Evolutionary conservation across 345 rosid species (phyloP), one percentile per base, ranked within the genome.

Genomic region (Kandelia obovata): DNA sequence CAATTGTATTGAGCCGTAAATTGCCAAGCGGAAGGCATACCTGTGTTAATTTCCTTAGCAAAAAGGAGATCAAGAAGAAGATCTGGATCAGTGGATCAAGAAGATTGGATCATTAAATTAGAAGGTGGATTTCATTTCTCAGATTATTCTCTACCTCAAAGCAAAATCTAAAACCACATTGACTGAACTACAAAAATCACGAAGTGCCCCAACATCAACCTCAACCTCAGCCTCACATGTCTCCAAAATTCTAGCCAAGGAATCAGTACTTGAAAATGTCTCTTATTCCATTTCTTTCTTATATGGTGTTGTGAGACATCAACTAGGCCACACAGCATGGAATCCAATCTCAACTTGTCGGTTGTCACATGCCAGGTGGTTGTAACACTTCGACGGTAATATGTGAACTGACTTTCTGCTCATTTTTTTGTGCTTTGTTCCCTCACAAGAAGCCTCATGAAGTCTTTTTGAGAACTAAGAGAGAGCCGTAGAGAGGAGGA

Each of bases 401-500:
- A 92, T 86, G 92, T 82, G 72, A 73, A 69, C 83, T 52, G 71
- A 78, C 77, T 73, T 74, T 87, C 87, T 86, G 79, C 82, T 74
- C 86, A 66, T 65, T 75, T 67, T 67, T 27, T 43, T 15, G 59
- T 51, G 17, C 71, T 73, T 69, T 64, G 43, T 61, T 71, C 74
- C 72, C 75, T 30, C 80, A 28, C 63, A 10, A 28, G 37, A 34
- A 34, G 10, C 37, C 6, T 25, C 5, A 7, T 21, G 6, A 1
- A 23, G 3, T 31, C 62, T 39, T 65, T 56, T 66, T 28, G n/a
- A 58, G 76, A 46, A 43, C 59, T 0, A 2, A 39, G 11, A 11
- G 47, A 2, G 47, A 11, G 4, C 3, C 16, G 27, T 16, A 15
- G 37, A 34, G 9, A 21, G 37, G 7, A 34, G 37, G 7, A 34